A percentile compares a stretch with the other conserved stretches of the same genome.
These are phyloP conservation scores for Yamadazyma buinensis DNA, from an alignment of 1,139 yeast genomes.

Conservation along the genomic window DNA sequence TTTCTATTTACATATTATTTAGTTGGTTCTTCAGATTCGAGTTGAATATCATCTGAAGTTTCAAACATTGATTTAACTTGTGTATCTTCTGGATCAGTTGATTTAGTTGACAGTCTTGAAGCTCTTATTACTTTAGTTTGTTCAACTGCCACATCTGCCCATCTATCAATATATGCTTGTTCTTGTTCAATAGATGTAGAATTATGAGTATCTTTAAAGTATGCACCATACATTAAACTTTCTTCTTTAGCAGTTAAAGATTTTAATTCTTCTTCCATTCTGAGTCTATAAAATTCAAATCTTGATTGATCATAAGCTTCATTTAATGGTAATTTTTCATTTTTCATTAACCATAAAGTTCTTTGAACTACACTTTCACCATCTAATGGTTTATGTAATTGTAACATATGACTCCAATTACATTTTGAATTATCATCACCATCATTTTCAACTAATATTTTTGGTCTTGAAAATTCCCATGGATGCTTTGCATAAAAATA, in stretches of 20 bases:
- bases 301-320: conserved; percentile 85
- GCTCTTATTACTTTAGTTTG: conserved; percentile 49
- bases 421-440: conserved; percentile 50
- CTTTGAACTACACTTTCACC: conserved; percentile 96
- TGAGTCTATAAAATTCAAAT: conserved; percentile 78
- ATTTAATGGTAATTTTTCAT: conserved; percentile 25
- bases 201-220: conserved; percentile 57
- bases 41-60: conserved; percentile 11
- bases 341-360: conserved; percentile 63
- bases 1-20: not conserved
- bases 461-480: conserved; percentile 97
- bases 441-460: conserved; percentile 70
- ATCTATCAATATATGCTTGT: conserved; percentile 63
- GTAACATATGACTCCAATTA: conserved; percentile 81
- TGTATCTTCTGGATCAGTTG: conserved; percentile 19
- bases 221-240: conserved; percentile 79
- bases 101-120: conserved; percentile 28
- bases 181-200: conserved; percentile 71
- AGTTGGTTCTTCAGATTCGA: conserved; percentile 3
- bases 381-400: conserved; percentile 69
- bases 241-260: conserved; percentile 79
- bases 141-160: conserved; percentile 70
- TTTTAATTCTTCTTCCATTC: conserved; percentile 81
- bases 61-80: conserved; percentile 29
- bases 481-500: conserved; percentile 92